phyloP scores from a whole-genome alignment of 306 rosid genomes.

The Malus sylvestris region DNA sequence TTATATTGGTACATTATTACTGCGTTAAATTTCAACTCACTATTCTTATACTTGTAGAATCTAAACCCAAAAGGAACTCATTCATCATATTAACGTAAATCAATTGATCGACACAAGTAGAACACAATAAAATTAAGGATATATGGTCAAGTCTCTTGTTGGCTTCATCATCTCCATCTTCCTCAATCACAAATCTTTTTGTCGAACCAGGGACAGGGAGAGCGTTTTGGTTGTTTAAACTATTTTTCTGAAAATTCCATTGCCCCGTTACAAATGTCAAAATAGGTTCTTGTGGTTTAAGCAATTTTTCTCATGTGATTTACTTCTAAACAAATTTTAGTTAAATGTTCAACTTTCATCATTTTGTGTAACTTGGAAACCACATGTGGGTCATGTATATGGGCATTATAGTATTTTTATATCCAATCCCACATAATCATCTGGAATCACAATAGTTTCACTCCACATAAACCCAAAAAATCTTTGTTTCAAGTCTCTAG shows the following conservation, averaged over 20 bases:
- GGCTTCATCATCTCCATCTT: neutral
- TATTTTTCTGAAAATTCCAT: too few species aligned
- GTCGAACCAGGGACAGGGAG: too few species aligned
- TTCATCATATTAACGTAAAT: neutral
- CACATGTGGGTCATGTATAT: neutral
- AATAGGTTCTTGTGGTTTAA: neutral
- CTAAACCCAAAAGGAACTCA: neutral
- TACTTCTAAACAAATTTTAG: neutral
- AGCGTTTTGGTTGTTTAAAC: too few species aligned
- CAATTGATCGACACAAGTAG: neutral
- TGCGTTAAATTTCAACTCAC: neutral
- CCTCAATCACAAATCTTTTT: too few species aligned
- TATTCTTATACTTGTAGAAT: neutral
- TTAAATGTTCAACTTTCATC: neutral
- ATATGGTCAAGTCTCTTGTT: neutral
- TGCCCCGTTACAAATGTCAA: too few species aligned
- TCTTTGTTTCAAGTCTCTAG: neutral
- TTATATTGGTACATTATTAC: neutral
- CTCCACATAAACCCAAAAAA: neutral
- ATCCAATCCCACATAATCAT: neutral
- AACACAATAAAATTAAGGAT: too few species aligned
- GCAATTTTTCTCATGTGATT: neutral
- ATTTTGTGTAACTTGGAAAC: neutral
- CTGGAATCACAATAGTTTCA: neutral
- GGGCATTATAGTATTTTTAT: neutral